Percentiles rank a stretch among this genome's conserved stretches.
phyloP scores from a whole-genome alignment of 1,284 basidiomycete genomes.

The Ustilago esculenta region DNA sequence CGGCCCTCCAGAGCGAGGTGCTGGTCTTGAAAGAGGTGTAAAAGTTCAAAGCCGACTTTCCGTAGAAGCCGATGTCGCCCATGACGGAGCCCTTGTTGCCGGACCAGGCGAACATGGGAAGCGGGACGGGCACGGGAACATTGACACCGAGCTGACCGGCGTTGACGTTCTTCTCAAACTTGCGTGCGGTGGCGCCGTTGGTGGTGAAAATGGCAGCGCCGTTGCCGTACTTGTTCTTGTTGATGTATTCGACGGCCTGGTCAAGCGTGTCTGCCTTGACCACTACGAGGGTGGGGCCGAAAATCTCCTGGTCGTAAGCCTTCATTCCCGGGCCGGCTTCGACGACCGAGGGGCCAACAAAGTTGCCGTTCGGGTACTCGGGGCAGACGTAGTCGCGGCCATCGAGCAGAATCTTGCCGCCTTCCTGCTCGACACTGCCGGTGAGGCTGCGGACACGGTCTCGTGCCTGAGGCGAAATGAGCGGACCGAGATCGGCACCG shows the following conservation, averaged over 20 bases:
- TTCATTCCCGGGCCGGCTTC: slow-evolving; percentile 84
- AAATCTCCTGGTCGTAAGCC: slow-evolving; percentile 86
- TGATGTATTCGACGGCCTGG: slow-evolving; percentile 75
- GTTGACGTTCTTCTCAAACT: slow-evolving; percentile 88
- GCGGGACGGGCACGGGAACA: slow-evolving; percentile 81
- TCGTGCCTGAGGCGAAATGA: slow-evolving; percentile 90
- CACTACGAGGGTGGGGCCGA: slow-evolving; percentile 87
- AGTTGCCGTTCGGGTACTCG: slow-evolving; percentile 89
- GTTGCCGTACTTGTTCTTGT: slow-evolving; percentile 72
- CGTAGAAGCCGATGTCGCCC: slow-evolving; percentile 70
- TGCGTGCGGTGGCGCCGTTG: slow-evolving; percentile 92
- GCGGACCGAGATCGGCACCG: slow-evolving; percentile 88
- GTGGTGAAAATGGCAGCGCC: slow-evolving; percentile 97
- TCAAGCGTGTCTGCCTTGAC: slow-evolving; percentile 85
- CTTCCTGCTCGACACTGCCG: slow-evolving; percentile 79
- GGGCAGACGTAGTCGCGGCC: slow-evolving; percentile 78
- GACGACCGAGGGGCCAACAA: slow-evolving; percentile 91
- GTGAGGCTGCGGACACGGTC: slow-evolving; percentile 81
- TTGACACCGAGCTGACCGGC: slow-evolving; percentile 86
- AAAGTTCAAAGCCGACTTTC: slow-evolving; percentile 57
- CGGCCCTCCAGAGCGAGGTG: slow-evolving; percentile 50
- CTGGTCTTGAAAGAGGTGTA: slow-evolving; percentile 60
- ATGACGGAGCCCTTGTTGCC: slow-evolving; percentile 89
- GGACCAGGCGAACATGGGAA: slow-evolving; percentile 91
- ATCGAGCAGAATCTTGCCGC: slow-evolving; percentile 87